Base-by-base conservation (phyloP, 306 rosid species). In the Citrullus mucosospermus region DNA sequence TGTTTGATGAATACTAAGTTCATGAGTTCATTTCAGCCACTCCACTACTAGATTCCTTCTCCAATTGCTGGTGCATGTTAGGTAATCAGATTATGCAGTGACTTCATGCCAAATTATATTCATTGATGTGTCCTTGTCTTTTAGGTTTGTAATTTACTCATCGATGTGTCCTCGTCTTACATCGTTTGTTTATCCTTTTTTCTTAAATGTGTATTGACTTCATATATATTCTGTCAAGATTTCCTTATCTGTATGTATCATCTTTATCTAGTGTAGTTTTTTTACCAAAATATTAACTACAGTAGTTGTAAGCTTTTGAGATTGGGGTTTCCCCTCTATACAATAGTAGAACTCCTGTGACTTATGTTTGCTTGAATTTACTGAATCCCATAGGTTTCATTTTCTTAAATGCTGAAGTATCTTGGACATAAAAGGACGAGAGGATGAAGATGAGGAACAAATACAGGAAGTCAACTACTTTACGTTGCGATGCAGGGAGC, bases 391-490 rank as follows among this genome's bases (percentile, higher is more conserved):
- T 80, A 87, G 92, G 89, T 89, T 83, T 86, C 88, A 75, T 86
- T 88, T 87, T 85, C 89, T 83, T 86, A 86, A 85, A 83, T 82
- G 92, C 93, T 83, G 88, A 92, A 79, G 82, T 82, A 22, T 87
- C 82, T 89, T 82, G 95, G 90, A 85, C 91, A 89, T 82, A 84
- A 80, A 69, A 80, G 50, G 71, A 85, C 53, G 85, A 77, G 93
- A 86, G 88, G 87, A 90, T 90, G 97, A 88, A 89, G 96, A 88
- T 80, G 87, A 88, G 83, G 91, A 93, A 85, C 91, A 96, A 88
- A 88, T 85, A 83, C 88, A 83, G 90, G 91, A 96, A 91, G 90
- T 83, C 96, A 78, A 88, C 91, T 70, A 80, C 79, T 86, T 89
- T 91, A 79, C 81, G 70, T 84, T 90, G 97, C 88, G 83, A 83